phyloP scores from a whole-genome alignment of 495 filamentous ascomycete genomes.

The Jackrogersella minutella region DNA sequence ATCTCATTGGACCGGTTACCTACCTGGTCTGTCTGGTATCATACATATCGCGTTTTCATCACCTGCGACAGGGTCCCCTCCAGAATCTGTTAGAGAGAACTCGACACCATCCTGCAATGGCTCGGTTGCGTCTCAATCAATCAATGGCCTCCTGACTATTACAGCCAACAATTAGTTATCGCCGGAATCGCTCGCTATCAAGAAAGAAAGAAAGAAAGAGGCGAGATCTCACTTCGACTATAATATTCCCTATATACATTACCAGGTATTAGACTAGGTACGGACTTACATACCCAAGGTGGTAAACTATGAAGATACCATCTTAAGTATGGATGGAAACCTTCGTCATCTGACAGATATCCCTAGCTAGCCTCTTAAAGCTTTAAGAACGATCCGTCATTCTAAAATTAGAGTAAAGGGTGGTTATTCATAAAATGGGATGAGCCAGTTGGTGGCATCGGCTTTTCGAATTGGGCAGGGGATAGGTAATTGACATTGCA shows the following conservation, averaged over 20 bases:
- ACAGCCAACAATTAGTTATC: slow-evolving; percentile 14
- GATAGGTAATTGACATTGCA: slow-evolving; percentile 4
- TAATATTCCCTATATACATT: too few relatives aligned
- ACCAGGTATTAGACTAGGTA: too few relatives aligned
- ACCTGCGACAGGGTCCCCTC: too few relatives aligned
- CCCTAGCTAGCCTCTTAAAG: background rate
- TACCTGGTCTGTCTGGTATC: too few relatives aligned
- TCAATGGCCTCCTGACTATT: too few relatives aligned
- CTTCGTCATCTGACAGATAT: slow-evolving; percentile 4
- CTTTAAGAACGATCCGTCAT: slow-evolving; percentile 9
- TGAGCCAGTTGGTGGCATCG: slow-evolving; percentile 10
- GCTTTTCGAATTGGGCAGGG: slow-evolving; percentile 6
- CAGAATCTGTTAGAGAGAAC: background rate
- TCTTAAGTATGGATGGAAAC: background rate
- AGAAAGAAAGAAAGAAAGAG: too few relatives aligned
- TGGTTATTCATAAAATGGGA: slow-evolving; percentile 14
- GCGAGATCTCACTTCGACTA: background rate
- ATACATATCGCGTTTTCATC: slow-evolving; percentile 22
- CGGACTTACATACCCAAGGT: too few relatives aligned
- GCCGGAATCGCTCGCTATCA: too few relatives aligned
- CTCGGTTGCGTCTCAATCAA: slow-evolving; percentile 17
- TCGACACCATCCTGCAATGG: slow-evolving; percentile 11
- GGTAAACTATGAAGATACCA: slow-evolving; percentile 11
- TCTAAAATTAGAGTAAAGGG: slow-evolving; percentile 34
- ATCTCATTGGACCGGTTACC: slow-evolving; percentile 24